Conservation (phyloP, 805 yeast species). For the Candida easanensis region DNA sequence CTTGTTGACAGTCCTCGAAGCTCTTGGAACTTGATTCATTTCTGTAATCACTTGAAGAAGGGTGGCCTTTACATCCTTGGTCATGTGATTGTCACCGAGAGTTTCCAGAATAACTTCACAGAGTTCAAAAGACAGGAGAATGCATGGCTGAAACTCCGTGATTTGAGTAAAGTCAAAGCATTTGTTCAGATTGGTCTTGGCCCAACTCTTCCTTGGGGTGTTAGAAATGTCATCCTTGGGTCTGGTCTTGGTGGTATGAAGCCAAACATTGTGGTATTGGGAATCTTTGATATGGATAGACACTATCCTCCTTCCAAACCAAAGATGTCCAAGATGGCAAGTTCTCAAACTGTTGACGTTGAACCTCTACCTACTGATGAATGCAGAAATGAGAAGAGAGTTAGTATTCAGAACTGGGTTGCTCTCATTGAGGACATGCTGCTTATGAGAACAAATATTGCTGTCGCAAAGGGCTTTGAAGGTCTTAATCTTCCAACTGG, state of each 20-base stretch:
- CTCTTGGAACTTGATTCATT: slow-evolving; percentile 86
- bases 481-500: slow-evolving; percentile 59
- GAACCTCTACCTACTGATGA: slow-evolving; percentile 72
- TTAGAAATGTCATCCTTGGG: slow-evolving; percentile 84
- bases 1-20: slow-evolving; percentile 90
- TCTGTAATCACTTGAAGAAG: slow-evolving; percentile 91
- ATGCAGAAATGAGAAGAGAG: slow-evolving; percentile 66
- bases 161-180: slow-evolving; percentile 76
- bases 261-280: slow-evolving; percentile 91
- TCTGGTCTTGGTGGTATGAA: slow-evolving; percentile 99
- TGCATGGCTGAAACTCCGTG: slow-evolving; percentile 85
- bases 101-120: slow-evolving; percentile 59
- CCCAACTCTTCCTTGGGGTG: slow-evolving; percentile 91
- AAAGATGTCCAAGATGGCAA: slow-evolving; percentile 2
- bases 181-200: slow-evolving; percentile 92
- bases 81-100: slow-evolving; percentile 73
- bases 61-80: slow-evolving; percentile 94
- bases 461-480: slow-evolving; percentile 87
- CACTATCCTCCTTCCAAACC: slow-evolving; percentile 22
- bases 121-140: slow-evolving; percentile 71
- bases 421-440: slow-evolving; percentile 87
- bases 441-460: slow-evolving; percentile 86
- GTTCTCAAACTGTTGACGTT: slow-evolving; percentile 30
- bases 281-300: slow-evolving; percentile 69
- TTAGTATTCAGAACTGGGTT: slow-evolving; percentile 83